Percentiles rank a stretch among this genome's conserved stretches.
These are phyloP conservation scores for Persicaria maculosa DNA, from an alignment of 148 eudicot species.

Conservation along the genomic window DNA sequence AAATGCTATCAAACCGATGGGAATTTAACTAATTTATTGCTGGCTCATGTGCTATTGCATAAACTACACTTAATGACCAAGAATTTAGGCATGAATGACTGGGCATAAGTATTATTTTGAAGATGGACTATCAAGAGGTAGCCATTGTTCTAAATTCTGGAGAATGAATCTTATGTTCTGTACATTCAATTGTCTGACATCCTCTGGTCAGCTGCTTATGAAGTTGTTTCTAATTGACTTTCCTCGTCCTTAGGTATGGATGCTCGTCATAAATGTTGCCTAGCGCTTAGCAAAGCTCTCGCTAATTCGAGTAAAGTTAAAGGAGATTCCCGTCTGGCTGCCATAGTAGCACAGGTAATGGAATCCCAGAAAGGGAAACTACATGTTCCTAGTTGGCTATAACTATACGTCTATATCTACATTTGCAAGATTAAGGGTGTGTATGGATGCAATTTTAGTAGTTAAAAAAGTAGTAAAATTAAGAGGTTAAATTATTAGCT, in stretches of 20 bases:
- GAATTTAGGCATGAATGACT: not conserved
- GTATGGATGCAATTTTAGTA: too few species aligned
- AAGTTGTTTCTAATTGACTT: not conserved
- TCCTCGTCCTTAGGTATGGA: conserved; percentile 64
- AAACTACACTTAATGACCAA: not conserved
- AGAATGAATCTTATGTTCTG: not conserved
- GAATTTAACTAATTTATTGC: too few species aligned
- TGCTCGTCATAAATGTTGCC: conserved; percentile 67
- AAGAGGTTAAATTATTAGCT: too few species aligned
- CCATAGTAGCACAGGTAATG: conserved; percentile 54
- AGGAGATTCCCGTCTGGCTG: conserved; percentile 52
- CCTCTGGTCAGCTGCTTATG: not conserved
- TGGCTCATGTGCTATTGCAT: not conserved
- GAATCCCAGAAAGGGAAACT: too few species aligned
- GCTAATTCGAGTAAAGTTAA: conserved; percentile 39
- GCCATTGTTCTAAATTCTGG: not conserved
- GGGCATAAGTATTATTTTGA: not conserved
- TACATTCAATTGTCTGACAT: not conserved
- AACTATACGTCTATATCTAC: too few species aligned
- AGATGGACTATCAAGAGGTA: not conserved
- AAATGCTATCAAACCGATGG: too few species aligned
- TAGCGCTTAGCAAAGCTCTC: conserved; percentile 53
- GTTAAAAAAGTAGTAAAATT: too few species aligned
- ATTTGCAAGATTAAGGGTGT: too few species aligned
- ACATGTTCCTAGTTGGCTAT: too few species aligned